Evolutionary conservation across 495 filamentous ascomycete species (phyloP), one percentile per base, ranked within the genome.

Genomic region (Bacidia gigantensis): DNA sequence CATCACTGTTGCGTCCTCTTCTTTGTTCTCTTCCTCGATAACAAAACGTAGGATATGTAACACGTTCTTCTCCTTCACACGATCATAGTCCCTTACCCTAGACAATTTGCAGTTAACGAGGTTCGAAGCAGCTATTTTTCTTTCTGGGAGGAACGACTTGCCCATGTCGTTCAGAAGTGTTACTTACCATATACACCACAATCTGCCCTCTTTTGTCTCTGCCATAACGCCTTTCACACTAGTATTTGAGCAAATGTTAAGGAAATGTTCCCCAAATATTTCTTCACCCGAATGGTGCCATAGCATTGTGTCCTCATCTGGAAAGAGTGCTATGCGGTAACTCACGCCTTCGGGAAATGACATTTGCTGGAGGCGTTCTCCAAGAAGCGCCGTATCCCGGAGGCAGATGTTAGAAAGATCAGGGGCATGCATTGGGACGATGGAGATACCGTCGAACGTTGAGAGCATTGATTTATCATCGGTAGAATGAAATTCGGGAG

Each of bases 211-310:
- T n/a, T 70, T 69, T 21, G 64, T 56, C 32, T 69, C 67, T 12
- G 78, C 72, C 7, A 86, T 78, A 9, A 83, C 85, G 1, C 88
- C 88, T 62, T 84, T 83, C 53, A 83, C 64, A 0, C 62, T 46
- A 0, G 88, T 86, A 0, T 65, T 66, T 29, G n/a, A n/a, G n/a
- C n/a, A n/a, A n/a, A n/a, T 66, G 69, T 0, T 67, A 65, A 46
- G 70, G 65, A 18, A 86, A 60, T 43, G 74, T 72, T 41, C 74
- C 66, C 1, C 74, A 52, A 89, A 82, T 61, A 88, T 95, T 40
- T 93, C 86, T 69, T 96, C 89, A 29, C 92, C 76, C 21, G 79
- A 75, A 64, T 89, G 77, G 63, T 95, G 89, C 90, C 92, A 98
- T 54, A 79, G 68, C 59, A 89, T 74, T 10, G 82, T 77, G 22